These are phyloP conservation scores for Lenzites betulinus DNA, from an alignment of 768 basidiomycete species.

Conservation along the genomic window DNA sequence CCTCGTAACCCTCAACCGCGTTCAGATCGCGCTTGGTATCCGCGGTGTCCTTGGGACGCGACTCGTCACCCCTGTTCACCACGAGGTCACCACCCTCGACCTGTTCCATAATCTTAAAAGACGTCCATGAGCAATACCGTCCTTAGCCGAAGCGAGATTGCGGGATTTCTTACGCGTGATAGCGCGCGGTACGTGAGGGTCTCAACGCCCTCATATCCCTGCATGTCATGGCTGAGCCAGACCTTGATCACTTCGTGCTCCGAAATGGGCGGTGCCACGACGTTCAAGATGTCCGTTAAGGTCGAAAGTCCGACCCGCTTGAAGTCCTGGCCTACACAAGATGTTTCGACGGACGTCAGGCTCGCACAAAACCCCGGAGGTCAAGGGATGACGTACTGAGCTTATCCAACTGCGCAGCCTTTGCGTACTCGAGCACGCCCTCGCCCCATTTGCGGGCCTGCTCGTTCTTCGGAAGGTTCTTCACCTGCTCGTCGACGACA, in stretches of 20 bases:
- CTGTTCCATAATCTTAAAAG: conserved; percentile 80
- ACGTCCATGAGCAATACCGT: conserved; percentile 1
- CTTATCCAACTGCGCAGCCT: conserved; percentile 85
- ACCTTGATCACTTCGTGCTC: conserved; percentile 98
- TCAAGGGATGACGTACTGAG: conserved; percentile 54
- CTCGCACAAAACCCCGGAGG: neutral
- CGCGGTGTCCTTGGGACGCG: conserved; percentile 61
- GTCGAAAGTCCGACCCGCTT: conserved; percentile 87
- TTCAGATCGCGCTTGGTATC: conserved; percentile 68
- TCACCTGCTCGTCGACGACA: conserved; percentile 93
- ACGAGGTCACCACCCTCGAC: conserved; percentile 90
- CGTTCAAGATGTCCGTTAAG: conserved; percentile 89
- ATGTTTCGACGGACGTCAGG: conserved; percentile 10
- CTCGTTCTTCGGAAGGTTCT: conserved; percentile 81
- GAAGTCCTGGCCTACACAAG: conserved; percentile 77
- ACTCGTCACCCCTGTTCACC: conserved; percentile 81
- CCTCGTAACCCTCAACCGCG: conserved; percentile 80
- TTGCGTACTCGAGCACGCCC: conserved; percentile 84
- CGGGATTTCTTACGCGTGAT: conserved; percentile 56
- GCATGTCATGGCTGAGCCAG: conserved; percentile 95
- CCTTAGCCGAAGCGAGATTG: conserved; percentile 4
- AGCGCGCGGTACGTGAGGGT: conserved; percentile 89
- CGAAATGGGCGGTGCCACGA: conserved; percentile 96
- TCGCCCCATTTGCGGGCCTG: conserved; percentile 89
- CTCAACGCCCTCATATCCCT: conserved; percentile 94